phyloP scores from a whole-genome alignment of 305 asterid species.

The Caryopteris hybrid region DNA sequence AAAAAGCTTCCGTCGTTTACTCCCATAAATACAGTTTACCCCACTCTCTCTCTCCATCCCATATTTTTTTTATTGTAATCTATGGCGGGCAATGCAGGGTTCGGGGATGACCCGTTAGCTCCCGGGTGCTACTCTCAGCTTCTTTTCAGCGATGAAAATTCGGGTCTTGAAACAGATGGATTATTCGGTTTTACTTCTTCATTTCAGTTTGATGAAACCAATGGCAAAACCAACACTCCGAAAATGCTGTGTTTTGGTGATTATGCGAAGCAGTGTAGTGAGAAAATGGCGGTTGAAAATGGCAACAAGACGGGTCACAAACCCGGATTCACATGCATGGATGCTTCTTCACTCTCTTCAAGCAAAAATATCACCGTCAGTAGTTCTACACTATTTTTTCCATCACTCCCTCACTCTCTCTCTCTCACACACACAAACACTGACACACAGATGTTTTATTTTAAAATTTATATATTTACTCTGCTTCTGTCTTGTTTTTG shows the following conservation, averaged over 20 bases:
- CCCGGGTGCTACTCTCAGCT: constrained; percentile 58
- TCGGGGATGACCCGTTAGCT: constrained; percentile 37
- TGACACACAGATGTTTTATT: too few species aligned
- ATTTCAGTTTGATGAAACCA: constrained; percentile 2
- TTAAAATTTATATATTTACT: too few species aligned
- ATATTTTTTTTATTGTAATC: neutral
- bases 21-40: constrained; percentile 14
- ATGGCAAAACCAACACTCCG: constrained; percentile 28
- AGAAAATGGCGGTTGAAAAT: too few species aligned
- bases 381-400: neutral
- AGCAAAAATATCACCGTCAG: constrained; percentile 22
- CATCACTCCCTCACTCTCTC: neutral
- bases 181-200: constrained; percentile 37
- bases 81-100: constrained; percentile 42
- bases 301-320: constrained; percentile 27
- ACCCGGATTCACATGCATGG: constrained; percentile 45
- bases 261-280: constrained; percentile 21
- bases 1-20: constrained; percentile 40
- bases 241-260: constrained; percentile 72
- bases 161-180: constrained; percentile 27
- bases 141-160: constrained; percentile 35
- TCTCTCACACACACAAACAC: too few species aligned
- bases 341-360: constrained; percentile 10
- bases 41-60: neutral
- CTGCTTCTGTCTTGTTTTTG: neutral